Base-by-base conservation (phyloP, 352 stramenopile species). In the Pythium apleroticum region DNA sequence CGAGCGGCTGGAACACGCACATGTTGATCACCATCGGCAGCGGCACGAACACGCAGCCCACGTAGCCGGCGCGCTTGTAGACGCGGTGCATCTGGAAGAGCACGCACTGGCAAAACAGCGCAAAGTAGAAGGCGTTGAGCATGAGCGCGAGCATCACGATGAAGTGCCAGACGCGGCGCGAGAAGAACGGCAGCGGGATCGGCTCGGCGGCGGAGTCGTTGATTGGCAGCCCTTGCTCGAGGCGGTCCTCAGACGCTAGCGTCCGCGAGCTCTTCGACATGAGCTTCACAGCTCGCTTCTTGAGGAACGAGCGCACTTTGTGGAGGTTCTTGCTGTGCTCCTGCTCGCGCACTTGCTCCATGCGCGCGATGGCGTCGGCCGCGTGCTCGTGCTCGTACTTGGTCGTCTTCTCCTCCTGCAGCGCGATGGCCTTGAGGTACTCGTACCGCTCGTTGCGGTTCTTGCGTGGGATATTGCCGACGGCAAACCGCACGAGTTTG, bases 31-130 rank as follows among this genome's bases (percentile, higher is more conserved):
- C 1, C 17, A 73, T 37, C 45, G 66, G 60, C 17, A 68, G 48
- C 31, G 60, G 60, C 2, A 73, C 27, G 22, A 66, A 35, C 11
- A 33, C 20, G 25, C 48, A 43, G 19, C 33, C 6, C 6, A 30
- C 43, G 7, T 11, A 9, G 7, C 66, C 66, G 27, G 62, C 46
- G 20, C 60, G 1, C 27, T 68, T 20, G 48, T 57, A 58, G 30
- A 73, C 56, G 9, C 17, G 5, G 4, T 22, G 15, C 66, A 73
- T 61, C 19, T 66, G 65, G 50, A 63, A 73, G 27, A 73, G 31
- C 14, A 73, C 39, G 14, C 66, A 73, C 60, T 73, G 66, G 49
- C 66, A 73, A 35, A 73, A 73, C 22, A 73, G 60, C 60, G 66
- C 66, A 12, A 73, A 35, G 57, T 73, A 73, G 22, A 73, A 50